A percentile compares a stretch with the other conserved stretches of the same genome.
Conservation (phyloP, 768 basidiomycete genomes). For the Phaeolepiota aurea region DNA sequence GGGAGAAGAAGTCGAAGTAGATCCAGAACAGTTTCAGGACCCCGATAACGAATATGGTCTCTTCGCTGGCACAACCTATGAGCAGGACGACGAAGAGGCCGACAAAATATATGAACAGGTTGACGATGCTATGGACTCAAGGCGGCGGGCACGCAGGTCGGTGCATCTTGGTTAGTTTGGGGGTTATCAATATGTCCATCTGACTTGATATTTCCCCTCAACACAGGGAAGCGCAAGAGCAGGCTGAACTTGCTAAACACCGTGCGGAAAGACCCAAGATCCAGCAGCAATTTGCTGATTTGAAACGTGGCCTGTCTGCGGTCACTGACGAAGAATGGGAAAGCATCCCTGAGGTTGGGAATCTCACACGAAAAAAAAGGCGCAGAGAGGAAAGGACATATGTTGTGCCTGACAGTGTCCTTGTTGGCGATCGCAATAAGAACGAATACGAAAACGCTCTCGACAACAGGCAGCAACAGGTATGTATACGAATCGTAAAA, state of each 20-base stretch:
- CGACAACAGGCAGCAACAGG: constrained; percentile 72
- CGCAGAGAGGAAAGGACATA: constrained; percentile 79
- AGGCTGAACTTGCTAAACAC: constrained; percentile 63
- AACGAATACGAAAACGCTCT: constrained; percentile 72
- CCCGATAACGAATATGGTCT: constrained; percentile 96
- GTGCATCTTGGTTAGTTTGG: constrained; percentile 38
- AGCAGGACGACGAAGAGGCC: constrained; percentile 96
- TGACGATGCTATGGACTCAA: constrained; percentile 82
- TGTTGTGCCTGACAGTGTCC: constrained; percentile 88
- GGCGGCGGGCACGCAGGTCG: constrained; percentile 73
- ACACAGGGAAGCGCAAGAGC: constrained; percentile 67
- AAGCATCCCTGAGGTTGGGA: constrained; percentile 90
- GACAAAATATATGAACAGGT: constrained; percentile 93
- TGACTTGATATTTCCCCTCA: constrained; percentile 14
- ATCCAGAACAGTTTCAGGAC: constrained; percentile 90
- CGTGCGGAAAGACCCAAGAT: constrained; percentile 90
- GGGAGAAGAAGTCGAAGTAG: constrained; percentile 83
- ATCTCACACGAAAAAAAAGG: constrained; percentile 87
- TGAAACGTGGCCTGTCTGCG: constrained; percentile 81
- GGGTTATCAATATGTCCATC: constrained; percentile 16
- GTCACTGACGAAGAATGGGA: constrained; percentile 95
- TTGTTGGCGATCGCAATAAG: constrained; percentile 76
- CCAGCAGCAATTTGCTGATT: constrained; percentile 90
- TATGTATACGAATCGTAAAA: constrained; percentile 18
- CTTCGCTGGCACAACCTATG: constrained; percentile 93